Base-by-base conservation (phyloP, 2,329 filamentous ascomycete genomes). In the Monilinia polystroma region DNA sequence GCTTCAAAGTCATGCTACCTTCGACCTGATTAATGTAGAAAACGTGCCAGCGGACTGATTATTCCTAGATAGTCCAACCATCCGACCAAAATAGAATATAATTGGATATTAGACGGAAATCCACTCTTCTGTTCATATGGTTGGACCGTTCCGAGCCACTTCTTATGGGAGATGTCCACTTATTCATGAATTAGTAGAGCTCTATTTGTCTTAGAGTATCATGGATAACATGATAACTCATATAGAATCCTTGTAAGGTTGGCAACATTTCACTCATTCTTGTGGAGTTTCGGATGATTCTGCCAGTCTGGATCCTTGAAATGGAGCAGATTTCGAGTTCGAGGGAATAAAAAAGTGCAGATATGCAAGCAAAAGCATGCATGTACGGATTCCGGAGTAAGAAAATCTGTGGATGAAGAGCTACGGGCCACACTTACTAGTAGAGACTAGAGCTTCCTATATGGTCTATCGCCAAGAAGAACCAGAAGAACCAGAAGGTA, bases 381-480 rank as follows among this genome's bases (percentile, higher is more conserved):
- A 45, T 47, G 45, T 8, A 47, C 41, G 41, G 41, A 43, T n/a
- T 51, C n/a, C n/a, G 49, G 8, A 29, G 51, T 54, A 35, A 54
- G 57, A 60, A 49, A 49, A 60, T 51, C 43, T 60, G 45, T 60
- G 57, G 57, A 4, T 18, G 45, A 60, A 60, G 29, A 38, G 45
- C 58, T 60, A 51, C 29, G 58, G 58, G 29, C 20, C 57, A 51
- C 45, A 60, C n/a, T 51, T 38, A 60, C 57, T 38, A 23, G 58
- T 51, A 35, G 20, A 60, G 58, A 60, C 58, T 60, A 60, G 51
- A 58, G 63, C 45, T 51, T 23, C 18, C 41, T 26, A 49, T 32
- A 57, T 45, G 53, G 43, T 26, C 58, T 58, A 65, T 65, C 54
- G 63, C 63, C 43, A 65, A 65, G 63, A 41, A 35, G n/a, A 14